A percentile compares a stretch with the other conserved stretches of the same genome.
Evolutionary conservation across 768 basidiomycete species (phyloP).

Genomic region (Fomitopsis pulvina): DNA sequence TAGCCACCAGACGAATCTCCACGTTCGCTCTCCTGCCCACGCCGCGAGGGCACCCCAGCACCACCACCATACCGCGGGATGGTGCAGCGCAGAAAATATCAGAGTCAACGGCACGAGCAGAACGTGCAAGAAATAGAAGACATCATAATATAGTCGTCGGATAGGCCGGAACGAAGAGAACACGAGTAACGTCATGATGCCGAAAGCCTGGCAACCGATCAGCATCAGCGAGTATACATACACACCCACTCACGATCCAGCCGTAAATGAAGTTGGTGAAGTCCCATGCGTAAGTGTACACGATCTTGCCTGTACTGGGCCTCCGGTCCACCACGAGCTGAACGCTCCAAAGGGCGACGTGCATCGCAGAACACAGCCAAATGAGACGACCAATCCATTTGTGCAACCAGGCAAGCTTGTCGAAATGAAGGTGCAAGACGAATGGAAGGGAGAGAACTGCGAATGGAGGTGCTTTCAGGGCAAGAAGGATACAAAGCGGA

Average conservation of each 20-base stretch:
- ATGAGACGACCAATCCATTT: conserved; percentile 66
- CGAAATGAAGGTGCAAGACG: conserved; percentile 60
- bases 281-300: conserved; percentile 46
- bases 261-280: conserved; percentile 61
- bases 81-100: conserved; percentile 56
- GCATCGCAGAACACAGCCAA: conserved; percentile 54
- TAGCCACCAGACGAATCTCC: conserved; percentile 49
- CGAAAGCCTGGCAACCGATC: conserved; percentile 41
- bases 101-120: conserved; percentile 58
- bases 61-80: conserved; percentile 62
- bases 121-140: conserved; percentile 63
- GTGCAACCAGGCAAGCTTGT: conserved; percentile 69
- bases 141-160: conserved; percentile 48
- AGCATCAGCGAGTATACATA: not conserved
- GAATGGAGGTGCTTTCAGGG: conserved; percentile 66
- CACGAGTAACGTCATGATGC: conserved; percentile 45
- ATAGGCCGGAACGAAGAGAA: conserved; percentile 44
- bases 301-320: conserved; percentile 32
- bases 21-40: conserved; percentile 59
- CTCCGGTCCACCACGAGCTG: conserved; percentile 52
- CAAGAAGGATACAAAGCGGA: conserved; percentile 64
- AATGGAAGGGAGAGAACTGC: conserved; percentile 62
- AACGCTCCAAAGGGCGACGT: conserved; percentile 64
- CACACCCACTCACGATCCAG: conserved; percentile 36
- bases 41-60: conserved; percentile 54